A percentile compares a stretch with the other conserved stretches of the same genome.
phyloP scores from a whole-genome alignment of 2,329 filamentous ascomycete genomes.

The Ascochyta koolunga region DNA sequence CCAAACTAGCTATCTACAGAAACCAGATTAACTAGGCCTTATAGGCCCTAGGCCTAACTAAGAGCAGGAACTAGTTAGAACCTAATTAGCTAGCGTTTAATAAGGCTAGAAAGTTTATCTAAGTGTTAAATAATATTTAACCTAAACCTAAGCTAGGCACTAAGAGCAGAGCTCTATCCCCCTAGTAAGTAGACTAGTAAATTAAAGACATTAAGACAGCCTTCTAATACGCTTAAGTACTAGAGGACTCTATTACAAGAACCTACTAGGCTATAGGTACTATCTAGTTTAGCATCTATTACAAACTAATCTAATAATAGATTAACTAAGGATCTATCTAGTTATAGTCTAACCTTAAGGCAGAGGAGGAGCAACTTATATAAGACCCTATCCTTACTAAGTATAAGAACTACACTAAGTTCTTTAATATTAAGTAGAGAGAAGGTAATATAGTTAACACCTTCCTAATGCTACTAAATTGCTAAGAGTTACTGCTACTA shows the following conservation, averaged over 20 bases:
- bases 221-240: constrained; percentile 1
- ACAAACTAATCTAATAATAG: constrained; percentile 1
- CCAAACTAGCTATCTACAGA: no score
- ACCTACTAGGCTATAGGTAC: constrained; percentile 4
- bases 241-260: background rate
- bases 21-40: no score
- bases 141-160: background rate
- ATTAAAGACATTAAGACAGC: constrained; percentile 5
- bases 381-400: background rate
- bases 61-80: no score
- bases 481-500: background rate
- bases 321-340: background rate
- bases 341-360: background rate
- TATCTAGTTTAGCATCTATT: background rate
- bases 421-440: background rate
- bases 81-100: no score
- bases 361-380: background rate
- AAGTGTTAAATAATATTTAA: constrained; percentile 4
- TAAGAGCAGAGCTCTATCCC: background rate
- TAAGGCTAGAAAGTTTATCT: no score
- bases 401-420: background rate
- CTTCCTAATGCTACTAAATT: background rate
- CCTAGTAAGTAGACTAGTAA: constrained; percentile 5
- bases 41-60: no score
- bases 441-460: background rate